Conservation (phyloP, 805 yeast genomes). For the Wickerhamomyces subpelliculosus region DNA sequence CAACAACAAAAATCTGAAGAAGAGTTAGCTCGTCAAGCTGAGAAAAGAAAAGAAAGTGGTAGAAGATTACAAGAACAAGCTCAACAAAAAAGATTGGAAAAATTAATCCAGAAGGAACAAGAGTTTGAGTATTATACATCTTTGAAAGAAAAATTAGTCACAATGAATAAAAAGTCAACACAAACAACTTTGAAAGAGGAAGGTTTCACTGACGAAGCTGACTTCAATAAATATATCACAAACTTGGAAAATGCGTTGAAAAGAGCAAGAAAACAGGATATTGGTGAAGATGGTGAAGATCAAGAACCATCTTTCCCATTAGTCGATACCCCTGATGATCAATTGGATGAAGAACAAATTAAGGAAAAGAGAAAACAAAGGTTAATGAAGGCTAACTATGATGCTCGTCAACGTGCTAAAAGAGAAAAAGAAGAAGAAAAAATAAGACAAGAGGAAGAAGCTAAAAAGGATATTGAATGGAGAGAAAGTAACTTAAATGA, state of each 20-base stretch:
- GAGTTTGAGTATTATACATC: constrained; percentile 67
- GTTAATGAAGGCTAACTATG: constrained; percentile 77
- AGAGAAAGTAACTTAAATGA: constrained; percentile 63
- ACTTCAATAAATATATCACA: constrained; percentile 57
- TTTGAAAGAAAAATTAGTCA: constrained; percentile 44
- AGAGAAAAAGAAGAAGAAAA: constrained; percentile 68
- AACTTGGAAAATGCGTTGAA: constrained; percentile 65
- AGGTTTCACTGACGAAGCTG: constrained; percentile 72
- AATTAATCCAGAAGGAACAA: constrained; percentile 69
- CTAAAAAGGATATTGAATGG: constrained; percentile 67
- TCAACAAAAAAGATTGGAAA: constrained; percentile 73
- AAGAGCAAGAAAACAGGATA: constrained; percentile 57
- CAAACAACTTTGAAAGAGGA: constrained; percentile 55
- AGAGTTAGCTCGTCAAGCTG: constrained; percentile 70
- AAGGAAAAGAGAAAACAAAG: constrained; percentile 84
- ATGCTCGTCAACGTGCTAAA: constrained; percentile 78
- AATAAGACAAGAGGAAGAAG: constrained; percentile 51
- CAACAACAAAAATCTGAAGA: constrained; percentile 76
- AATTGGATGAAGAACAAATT: constrained; percentile 69
- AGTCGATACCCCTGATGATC: constrained; percentile 77
- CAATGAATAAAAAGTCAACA: constrained; percentile 45
- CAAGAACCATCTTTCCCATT: constrained; percentile 58
- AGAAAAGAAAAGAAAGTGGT: constrained; percentile 79
- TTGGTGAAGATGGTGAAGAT: constrained; percentile 46
- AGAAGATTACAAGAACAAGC: constrained; percentile 90